Conservation (phyloP, 305 asterid genomes). For the Rubia tinctorum region DNA sequence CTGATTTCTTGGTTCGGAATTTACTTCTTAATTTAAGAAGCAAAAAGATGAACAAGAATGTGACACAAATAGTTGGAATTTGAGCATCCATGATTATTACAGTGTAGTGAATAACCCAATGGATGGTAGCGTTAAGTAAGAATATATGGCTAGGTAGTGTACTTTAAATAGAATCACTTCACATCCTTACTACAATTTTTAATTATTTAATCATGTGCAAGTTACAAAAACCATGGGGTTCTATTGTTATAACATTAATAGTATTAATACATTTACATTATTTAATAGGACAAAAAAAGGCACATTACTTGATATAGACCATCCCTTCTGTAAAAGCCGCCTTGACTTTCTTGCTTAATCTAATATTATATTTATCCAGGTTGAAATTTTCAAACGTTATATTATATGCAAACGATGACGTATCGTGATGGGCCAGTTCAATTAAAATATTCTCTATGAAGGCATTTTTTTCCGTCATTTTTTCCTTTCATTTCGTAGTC, state of each 20-base stretch:
- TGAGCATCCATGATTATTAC: neutral
- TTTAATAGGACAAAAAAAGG: neutral
- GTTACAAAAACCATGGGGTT: too few species aligned
- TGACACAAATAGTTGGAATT: neutral
- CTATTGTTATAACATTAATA: too few species aligned
- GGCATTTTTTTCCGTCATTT: too few species aligned
- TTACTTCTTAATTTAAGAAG: neutral
- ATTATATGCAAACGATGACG: neutral
- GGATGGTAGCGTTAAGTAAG: neutral
- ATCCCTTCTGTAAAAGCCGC: neutral
- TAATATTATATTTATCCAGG: neutral
- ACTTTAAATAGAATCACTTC: neutral
- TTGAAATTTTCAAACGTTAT: neutral
- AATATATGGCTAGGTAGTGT: neutral
- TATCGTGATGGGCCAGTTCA: neutral
- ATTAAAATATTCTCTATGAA: too few species aligned
- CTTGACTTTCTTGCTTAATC: neutral
- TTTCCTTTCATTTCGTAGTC: too few species aligned
- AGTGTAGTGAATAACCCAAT: neutral
- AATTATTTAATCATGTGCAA: too few species aligned
- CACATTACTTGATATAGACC: neutral
- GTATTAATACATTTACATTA: neutral
- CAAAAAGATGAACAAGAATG: neutral
- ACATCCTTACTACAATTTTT: neutral
- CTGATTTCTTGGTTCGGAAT: neutral